Base-by-base conservation (phyloP, 139 green algal species). In the Micractinium sp. region DNA sequence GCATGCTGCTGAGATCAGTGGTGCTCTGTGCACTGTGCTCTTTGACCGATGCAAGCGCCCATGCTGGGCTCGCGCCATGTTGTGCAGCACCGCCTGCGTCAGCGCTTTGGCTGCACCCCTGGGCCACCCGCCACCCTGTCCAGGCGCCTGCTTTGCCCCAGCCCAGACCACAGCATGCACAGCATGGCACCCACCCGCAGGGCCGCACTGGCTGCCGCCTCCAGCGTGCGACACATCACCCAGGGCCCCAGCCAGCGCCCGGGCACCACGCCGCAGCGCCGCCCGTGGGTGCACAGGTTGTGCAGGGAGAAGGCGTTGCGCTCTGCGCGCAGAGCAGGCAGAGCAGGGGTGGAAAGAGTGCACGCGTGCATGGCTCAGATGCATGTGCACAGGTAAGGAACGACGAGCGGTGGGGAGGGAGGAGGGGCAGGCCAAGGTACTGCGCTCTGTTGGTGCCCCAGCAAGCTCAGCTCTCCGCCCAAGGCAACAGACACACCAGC, bases 181-280 rank as follows among this genome's bases (percentile, higher is more conserved):
- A n/a, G 75, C 36, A 73, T 53, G 18, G 4, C 53, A 19, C 81
- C 31, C n/a, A 86, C 56, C 81, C 76, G 79, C 79, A 69, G 47
- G 41, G 79, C 81, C 5, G 74, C 74, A 1, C 4, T 25, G 27
- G 81, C 91, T 15, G 94, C 85, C 23, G 92, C 91, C 83, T 95
- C 93, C 83, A 99, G 74, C 60, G 94, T 89, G 31, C 94, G 92
- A 93, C 95, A 99, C 69, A 98, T 92, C 41, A 93, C 94, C 92
- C 95, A 98, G 0, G 97, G 97, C 0, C 97, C 97, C 77, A 99
- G 86, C 97, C 97, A 99, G 78, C 93, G 88, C 3, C 97, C 97
- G 3, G 96, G 88, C 15, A 94, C 89, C 13, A 99, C 94, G 39
- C 96, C 97, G 60, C 94, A 92, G 0, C 41, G 33, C 3, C 36